Conservation (phyloP, 768 basidiomycete genomes). For the Zangia roseola region DNA sequence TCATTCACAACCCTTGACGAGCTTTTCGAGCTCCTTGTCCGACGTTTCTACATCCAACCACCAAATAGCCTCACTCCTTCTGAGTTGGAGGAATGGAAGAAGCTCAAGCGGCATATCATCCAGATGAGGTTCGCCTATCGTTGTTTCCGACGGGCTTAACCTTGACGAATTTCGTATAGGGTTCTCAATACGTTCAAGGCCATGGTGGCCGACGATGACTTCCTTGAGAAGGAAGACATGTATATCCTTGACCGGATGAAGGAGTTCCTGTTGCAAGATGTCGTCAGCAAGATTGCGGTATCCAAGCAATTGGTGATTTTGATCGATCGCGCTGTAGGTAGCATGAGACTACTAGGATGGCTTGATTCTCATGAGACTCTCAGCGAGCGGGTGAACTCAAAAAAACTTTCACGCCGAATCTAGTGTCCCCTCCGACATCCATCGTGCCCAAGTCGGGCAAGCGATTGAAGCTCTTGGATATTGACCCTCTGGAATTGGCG, state of each 20-base stretch:
- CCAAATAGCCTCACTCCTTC: constrained; percentile 61
- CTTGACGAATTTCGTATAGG: constrained; percentile 28
- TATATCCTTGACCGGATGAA: constrained; percentile 81
- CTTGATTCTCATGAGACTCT: constrained; percentile 18
- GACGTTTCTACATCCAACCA: constrained; percentile 75
- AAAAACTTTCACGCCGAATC: constrained; percentile 54
- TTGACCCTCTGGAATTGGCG: constrained; percentile 87
- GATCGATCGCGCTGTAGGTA: constrained; percentile 78
- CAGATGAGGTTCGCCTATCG: constrained; percentile 68
- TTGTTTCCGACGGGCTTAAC: not conserved
- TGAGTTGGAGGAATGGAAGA: constrained; percentile 78
- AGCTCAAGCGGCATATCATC: constrained; percentile 83
- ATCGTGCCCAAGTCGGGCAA: constrained; percentile 69
- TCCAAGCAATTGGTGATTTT: constrained; percentile 72
- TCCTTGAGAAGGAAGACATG: constrained; percentile 84
- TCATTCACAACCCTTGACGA: constrained; percentile 86
- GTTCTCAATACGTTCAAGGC: constrained; percentile 90
- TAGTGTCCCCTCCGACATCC: constrained; percentile 68
- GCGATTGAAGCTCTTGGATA: constrained; percentile 79
- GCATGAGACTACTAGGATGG: not conserved
- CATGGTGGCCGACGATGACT: constrained; percentile 82
- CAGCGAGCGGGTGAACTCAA: constrained; percentile 55
- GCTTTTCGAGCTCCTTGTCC: constrained; percentile 76
- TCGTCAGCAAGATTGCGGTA: constrained; percentile 61
- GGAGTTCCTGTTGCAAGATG: constrained; percentile 68